Percentiles rank a stretch among this genome's conserved stretches.
phyloP scores from a whole-genome alignment of 2,329 filamentous ascomycete species.

The Xylariales sp. region DNA sequence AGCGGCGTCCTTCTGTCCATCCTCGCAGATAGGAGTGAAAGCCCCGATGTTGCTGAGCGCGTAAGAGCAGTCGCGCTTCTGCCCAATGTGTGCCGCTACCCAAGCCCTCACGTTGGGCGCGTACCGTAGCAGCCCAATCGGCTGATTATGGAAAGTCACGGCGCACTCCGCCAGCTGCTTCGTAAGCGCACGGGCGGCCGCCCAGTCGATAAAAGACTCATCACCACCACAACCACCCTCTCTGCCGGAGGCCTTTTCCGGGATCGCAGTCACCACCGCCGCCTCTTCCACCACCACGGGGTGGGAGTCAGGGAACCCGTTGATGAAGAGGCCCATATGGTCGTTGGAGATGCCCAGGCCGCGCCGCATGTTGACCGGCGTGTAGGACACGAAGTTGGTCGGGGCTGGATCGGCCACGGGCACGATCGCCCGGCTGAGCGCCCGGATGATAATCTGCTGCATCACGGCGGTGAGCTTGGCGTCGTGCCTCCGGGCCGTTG shows the following conservation, averaged over 20 bases:
- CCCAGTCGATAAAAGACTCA: too few relatives aligned
- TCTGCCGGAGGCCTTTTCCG: background rate
- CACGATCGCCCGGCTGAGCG: constrained; percentile 1
- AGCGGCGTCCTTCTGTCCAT: background rate
- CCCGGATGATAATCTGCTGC: constrained; percentile 1
- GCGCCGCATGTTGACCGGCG: constrained; percentile 4
- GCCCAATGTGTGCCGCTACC: background rate
- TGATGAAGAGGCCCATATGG: constrained; percentile 5
- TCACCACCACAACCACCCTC: too few relatives aligned
- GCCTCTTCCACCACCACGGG: too few relatives aligned
- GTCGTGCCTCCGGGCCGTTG: background rate
- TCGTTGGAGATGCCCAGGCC: background rate
- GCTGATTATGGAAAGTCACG: constrained; percentile 3
- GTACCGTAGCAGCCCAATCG: background rate
- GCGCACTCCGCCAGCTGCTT: constrained; percentile 3
- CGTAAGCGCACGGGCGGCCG: background rate
- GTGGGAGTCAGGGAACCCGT: constrained; percentile 1
- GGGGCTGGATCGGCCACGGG: background rate
- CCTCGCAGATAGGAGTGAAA: background rate
- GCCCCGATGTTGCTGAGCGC: constrained; percentile 2
- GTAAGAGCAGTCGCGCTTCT: constrained; percentile 3
- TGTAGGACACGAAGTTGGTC: background rate
- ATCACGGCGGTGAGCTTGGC: constrained; percentile 1
- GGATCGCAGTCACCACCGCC: background rate
- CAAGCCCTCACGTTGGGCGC: constrained; percentile 1